A percentile compares a stretch with the other conserved stretches of the same genome.
Evolutionary conservation across 2,329 filamentous ascomycete species (phyloP).

Genomic region (Ascosphaera acerosa): DNA sequence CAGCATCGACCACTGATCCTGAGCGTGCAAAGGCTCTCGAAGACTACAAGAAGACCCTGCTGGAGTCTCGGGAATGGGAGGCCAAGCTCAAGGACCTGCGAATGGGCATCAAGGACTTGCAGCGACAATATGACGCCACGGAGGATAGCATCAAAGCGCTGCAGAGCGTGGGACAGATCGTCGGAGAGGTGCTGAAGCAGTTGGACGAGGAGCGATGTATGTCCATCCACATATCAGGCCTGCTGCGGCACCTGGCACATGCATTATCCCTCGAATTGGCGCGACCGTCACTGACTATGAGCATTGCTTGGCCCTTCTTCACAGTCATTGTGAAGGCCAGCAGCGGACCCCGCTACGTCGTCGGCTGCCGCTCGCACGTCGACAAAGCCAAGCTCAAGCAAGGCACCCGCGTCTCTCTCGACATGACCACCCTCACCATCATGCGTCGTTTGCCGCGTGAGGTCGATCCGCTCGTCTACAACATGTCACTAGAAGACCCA

Average conservation of each 20-base stretch:
- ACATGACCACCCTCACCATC: constrained; percentile 98
- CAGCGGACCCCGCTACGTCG: constrained; percentile 88
- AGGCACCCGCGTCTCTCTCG: constrained; percentile 85
- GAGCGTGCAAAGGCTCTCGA: constrained; percentile 43
- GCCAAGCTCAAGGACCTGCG: constrained; percentile 86
- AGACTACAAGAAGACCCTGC: constrained; percentile 54
- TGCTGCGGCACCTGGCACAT: constrained; percentile 2
- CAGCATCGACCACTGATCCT: constrained; percentile 19
- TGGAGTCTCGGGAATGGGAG: constrained; percentile 97
- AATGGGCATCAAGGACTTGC: constrained; percentile 83
- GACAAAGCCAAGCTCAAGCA: constrained; percentile 96
- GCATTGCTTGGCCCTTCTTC: too few species aligned
- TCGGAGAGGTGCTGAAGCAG: constrained; percentile 96
- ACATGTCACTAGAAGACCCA: constrained; percentile 97
- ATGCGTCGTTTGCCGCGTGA: constrained; percentile 99
- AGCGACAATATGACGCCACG: constrained; percentile 86
- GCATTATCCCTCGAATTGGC: constrained; percentile 3
- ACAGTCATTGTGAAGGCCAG: constrained; percentile 96
- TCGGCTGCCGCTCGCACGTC: constrained; percentile 94
- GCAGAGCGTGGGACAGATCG: constrained; percentile 97
- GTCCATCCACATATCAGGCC: too few species aligned
- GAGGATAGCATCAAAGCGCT: constrained; percentile 99
- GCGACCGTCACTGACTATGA: constrained; percentile 7
- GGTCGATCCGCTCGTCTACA: constrained; percentile 96
- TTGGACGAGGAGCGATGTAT: constrained; percentile 94